A percentile compares a stretch with the other conserved stretches of the same genome.
These are phyloP conservation scores for Straminergon stramineum DNA, from an alignment of 225 moss, liverwort and hornwort genomes.

Conservation along the genomic window DNA sequence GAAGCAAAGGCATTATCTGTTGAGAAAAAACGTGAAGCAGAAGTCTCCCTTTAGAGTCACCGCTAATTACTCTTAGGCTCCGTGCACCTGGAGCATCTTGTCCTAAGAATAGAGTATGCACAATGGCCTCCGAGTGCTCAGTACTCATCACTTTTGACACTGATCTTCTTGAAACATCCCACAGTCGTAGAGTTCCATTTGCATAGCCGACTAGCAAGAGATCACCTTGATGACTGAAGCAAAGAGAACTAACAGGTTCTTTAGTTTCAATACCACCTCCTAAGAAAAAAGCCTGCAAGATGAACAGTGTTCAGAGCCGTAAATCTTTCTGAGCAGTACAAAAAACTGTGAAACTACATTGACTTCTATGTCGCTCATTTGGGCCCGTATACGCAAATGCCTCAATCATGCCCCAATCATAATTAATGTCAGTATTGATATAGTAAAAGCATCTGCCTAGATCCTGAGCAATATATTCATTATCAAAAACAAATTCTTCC, in stretches of 20 bases:
- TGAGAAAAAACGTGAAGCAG: slow-evolving; percentile 71
- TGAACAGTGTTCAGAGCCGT: not conserved
- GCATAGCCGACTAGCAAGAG: slow-evolving; percentile 87
- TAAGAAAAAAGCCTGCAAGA: slow-evolving; percentile 73
- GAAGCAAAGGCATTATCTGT: slow-evolving; percentile 66
- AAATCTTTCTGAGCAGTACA: not conserved
- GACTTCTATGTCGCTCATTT: not conserved
- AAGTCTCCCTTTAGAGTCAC: slow-evolving; percentile 84
- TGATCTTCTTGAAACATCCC: slow-evolving; percentile 79
- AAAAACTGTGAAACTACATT: not conserved
- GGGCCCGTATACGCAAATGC: not conserved
- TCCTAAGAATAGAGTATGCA: slow-evolving; percentile 84
- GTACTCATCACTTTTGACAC: slow-evolving; percentile 62
- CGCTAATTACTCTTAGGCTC: slow-evolving; percentile 67
- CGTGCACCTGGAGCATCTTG: slow-evolving; percentile 87
- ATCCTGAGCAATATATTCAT: not conserved
- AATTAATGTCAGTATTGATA: not conserved
- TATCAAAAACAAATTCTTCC: not conserved
- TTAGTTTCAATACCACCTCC: slow-evolving; percentile 76
- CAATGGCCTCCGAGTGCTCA: slow-evolving; percentile 74
- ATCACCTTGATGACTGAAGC: slow-evolving; percentile 96
- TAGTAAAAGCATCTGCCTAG: not conserved
- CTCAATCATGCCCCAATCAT: not conserved
- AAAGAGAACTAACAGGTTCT: slow-evolving; percentile 79
- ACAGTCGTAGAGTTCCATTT: slow-evolving; percentile 72